These are phyloP conservation scores for Hygrophorus pudorinus DNA, from an alignment of 768 basidiomycete species.

Conservation along the genomic window DNA sequence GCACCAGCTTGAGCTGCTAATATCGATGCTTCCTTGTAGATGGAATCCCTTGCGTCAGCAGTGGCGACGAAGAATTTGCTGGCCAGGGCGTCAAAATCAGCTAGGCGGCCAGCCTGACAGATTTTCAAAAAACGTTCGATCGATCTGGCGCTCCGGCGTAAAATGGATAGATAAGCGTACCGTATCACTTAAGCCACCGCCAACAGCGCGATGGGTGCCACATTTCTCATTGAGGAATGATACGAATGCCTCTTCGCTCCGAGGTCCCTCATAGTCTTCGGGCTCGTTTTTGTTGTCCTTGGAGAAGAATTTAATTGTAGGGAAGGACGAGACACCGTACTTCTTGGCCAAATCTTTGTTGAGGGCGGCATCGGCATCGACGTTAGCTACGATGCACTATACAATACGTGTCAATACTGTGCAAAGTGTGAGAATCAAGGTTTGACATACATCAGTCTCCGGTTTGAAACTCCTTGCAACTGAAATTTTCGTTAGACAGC, in stretches of 20 bases:
- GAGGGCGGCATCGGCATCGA: slow-evolving; percentile 78
- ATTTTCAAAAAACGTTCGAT: slow-evolving; percentile 6
- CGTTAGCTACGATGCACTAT: slow-evolving; percentile 85
- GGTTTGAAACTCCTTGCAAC: slow-evolving; percentile 71
- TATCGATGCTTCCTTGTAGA: slow-evolving; percentile 55
- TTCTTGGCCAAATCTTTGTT: slow-evolving; percentile 63
- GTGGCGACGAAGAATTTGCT: slow-evolving; percentile 60
- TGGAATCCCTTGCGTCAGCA: slow-evolving; percentile 42
- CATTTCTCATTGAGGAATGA: slow-evolving; percentile 78
- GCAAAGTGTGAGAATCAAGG: background rate
- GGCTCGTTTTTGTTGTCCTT: slow-evolving; percentile 52
- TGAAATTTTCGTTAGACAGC: slow-evolving; percentile 16
- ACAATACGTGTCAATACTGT: slow-evolving; percentile 5
- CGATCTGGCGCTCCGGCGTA: slow-evolving; percentile 1
- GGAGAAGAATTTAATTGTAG: slow-evolving; percentile 94
- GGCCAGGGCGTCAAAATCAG: slow-evolving; percentile 71
- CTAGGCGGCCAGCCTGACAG: slow-evolving; percentile 68
- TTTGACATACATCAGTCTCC: slow-evolving; percentile 55
- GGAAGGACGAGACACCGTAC: slow-evolving; percentile 75
- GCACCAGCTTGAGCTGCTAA: slow-evolving; percentile 42
- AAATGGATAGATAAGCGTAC: slow-evolving; percentile 24
- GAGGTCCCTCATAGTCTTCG: slow-evolving; percentile 57
- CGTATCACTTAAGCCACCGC: slow-evolving; percentile 69
- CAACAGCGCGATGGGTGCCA: slow-evolving; percentile 73
- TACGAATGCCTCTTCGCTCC: slow-evolving; percentile 69